Evolutionary conservation across 768 basidiomycete species (phyloP).

Genomic region (Boletus coccyginus): DNA sequence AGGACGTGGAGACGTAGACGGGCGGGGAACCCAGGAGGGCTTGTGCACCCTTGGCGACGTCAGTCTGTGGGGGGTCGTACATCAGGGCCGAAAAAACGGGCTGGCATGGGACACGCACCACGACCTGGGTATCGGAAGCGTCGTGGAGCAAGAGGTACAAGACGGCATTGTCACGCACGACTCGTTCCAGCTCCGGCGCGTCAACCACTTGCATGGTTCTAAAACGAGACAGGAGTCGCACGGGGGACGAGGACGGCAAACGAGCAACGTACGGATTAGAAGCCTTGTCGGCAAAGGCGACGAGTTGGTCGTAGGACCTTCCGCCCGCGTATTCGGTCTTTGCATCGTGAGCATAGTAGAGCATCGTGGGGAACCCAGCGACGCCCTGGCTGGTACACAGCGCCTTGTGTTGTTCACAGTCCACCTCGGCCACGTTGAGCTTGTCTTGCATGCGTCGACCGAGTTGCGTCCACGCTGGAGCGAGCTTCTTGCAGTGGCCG

Average conservation of each 20-base stretch:
- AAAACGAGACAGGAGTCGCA: not conserved
- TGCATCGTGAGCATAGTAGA: conserved; percentile 59
- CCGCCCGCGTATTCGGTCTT: conserved; percentile 75
- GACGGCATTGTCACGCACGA: conserved; percentile 14
- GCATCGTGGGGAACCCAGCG: conserved; percentile 79
- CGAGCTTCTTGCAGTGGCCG: conserved; percentile 94
- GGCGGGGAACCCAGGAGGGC: conserved; percentile 48
- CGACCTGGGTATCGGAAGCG: conserved; percentile 26
- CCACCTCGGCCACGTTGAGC: conserved; percentile 78
- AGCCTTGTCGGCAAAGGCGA: conserved; percentile 74
- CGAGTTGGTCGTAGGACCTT: conserved; percentile 67
- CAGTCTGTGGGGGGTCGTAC: conserved; percentile 33
- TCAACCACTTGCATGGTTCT: conserved; percentile 25
- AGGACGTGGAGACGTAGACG: conserved; percentile 41
- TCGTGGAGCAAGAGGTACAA: conserved; percentile 53
- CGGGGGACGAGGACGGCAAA: not conserved
- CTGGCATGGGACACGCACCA: conserved; percentile 27
- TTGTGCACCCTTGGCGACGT: conserved; percentile 56
- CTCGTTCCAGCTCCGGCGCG: conserved; percentile 1
- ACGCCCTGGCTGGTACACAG: conserved; percentile 69
- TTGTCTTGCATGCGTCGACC: conserved; percentile 67
- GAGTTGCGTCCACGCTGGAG: conserved; percentile 76
- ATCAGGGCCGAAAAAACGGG: not conserved
- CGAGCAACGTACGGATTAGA: conserved; percentile 55
- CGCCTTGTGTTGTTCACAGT: conserved; percentile 75